These are phyloP conservation scores for Ceratocystis variospora DNA, from an alignment of 2,329 filamentous ascomycete species.

Conservation along the genomic window DNA sequence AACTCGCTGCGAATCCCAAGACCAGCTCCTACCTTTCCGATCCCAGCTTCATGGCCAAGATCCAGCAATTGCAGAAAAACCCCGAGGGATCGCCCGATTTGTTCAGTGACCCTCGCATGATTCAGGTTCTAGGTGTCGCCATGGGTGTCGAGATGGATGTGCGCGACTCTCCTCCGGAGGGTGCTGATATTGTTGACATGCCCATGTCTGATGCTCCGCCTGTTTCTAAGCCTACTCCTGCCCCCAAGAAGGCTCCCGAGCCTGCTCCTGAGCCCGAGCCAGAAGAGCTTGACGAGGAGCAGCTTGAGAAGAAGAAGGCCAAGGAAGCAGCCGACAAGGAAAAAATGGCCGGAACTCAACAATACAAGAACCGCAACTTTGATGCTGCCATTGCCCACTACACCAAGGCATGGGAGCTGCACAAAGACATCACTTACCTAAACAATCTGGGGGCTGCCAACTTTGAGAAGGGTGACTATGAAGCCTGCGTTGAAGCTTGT, in stretches of 20 bases:
- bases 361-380: slow-evolving; percentile 97
- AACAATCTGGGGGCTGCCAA: slow-evolving; percentile 92
- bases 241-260: slow-evolving; percentile 30
- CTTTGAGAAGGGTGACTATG: slow-evolving; percentile 91
- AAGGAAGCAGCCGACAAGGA: slow-evolving; percentile 89
- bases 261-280: slow-evolving; percentile 47
- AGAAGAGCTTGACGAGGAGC: slow-evolving; percentile 70
- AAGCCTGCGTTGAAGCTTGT: slow-evolving; percentile 75
- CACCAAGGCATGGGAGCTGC: slow-evolving; percentile 79
- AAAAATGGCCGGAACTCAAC: slow-evolving; percentile 84
- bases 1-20: slow-evolving; percentile 90
- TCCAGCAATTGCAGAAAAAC: slow-evolving; percentile 68
- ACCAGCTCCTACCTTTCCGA: slow-evolving; percentile 71
- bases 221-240: slow-evolving; percentile 30
- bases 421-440: slow-evolving; percentile 95
- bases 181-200: slow-evolving; percentile 43
- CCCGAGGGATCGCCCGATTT: slow-evolving; percentile 64
- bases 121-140: slow-evolving; percentile 85
- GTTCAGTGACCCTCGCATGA: slow-evolving; percentile 79
- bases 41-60: slow-evolving; percentile 75
- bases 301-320: slow-evolving; percentile 68
- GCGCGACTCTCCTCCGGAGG: slow-evolving; percentile 26
- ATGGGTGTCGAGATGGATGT: slow-evolving; percentile 81
- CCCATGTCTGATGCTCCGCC: slow-evolving; percentile 58
- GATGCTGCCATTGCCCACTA: slow-evolving; percentile 92